Evolutionary conservation across 306 rosid genomes (phyloP), one percentile per base, ranked within the genome.

Genomic region (Vicia villosa): DNA sequence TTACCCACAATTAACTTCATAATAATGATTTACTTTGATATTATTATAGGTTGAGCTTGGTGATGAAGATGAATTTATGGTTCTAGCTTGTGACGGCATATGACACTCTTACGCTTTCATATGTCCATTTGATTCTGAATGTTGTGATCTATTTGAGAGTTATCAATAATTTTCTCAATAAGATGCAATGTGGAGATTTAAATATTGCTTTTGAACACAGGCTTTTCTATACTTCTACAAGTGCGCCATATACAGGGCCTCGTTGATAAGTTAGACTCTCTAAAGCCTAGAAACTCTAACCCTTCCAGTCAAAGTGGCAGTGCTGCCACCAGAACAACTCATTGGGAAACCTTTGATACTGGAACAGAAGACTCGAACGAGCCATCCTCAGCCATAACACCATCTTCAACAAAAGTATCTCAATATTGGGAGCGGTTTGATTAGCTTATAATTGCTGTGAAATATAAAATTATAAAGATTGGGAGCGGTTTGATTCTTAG

Each of bases 51-150:
- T 94, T 58, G 95, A 94, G 78, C 96, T 90, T 70, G 86, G 88
- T 72, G 94, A 93, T 5, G 97, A 90, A 30, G 98, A 90, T 47
- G 96, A 92, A 68, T 92, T 92, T 75, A 57, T 82, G 61, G 86
- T 70, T 64, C 56, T 82, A 43, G 86, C 83, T 36, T 82, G 98
- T 81, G 98, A 93, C 81, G 98, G 98, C 34, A 84, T 93, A 79
- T 93, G 98, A 97, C 90, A 87, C 74, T 83, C 73, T 45, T 74
- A 15, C 28, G 26, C 42, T 80, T 75, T 66, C 28, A 15, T 37
- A 36, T 72, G 15, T 24, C 9, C 5, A 6, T n/a, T 50, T 45
- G 66, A 26, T 72, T 77, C 50, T 42, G 20, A 63, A 55, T 9
- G 42, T 43, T 68, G 20, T 64, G 20, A 20, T 45, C 32, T 54